Evolutionary conservation across 495 filamentous ascomycete species (phyloP), one percentile per base, ranked within the genome.

Genomic region (Aspergillus olivimuriae): DNA sequence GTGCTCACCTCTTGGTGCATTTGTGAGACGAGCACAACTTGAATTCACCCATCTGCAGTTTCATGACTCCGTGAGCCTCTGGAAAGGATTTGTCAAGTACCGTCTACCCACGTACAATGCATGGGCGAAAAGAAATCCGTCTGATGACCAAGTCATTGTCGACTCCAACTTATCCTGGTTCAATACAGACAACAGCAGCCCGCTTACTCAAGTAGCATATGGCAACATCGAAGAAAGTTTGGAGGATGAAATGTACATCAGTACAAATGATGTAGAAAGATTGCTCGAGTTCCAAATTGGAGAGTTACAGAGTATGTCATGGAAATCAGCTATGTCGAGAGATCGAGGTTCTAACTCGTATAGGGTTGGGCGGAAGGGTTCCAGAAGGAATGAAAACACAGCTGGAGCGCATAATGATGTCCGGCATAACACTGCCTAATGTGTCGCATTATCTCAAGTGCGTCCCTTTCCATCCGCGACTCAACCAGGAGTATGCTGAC

Each of bases 261-360:
- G 87, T 53, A 80, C 79, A 0, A 86, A 94, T 46, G 91, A 95
- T 56, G 74, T 94, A 8, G 87, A 94, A 58, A 79, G 80, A 15
- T 65, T 95, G 31, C 52, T 95, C 17, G 89, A 95, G 46, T 92
- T 89, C 50, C 90, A 96, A 62, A 80, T 95, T 20, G 81, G 84
- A 36, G 80, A 84, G 57, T 76, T 95, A 61, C 89, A 95, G 59
- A 85, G 87, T 86, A 72, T 49, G 79, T 67, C 11, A 4, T n/a
- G n/a, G 8, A 14, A 32, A 24, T 14, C 34, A 4, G 31, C 10
- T 50, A 44, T 47, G 19, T 6, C 34, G 3, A 11, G 12, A 18
- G 10, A 19, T 21, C n/a, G 37, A 5, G 5, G 12, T 30, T 39
- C 61, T 77, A 43, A 74, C 39, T 2, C 22, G 9, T 42, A 4